Conservation (phyloP, 2,329 filamentous ascomycete genomes). For the Colletotrichum musicola region DNA sequence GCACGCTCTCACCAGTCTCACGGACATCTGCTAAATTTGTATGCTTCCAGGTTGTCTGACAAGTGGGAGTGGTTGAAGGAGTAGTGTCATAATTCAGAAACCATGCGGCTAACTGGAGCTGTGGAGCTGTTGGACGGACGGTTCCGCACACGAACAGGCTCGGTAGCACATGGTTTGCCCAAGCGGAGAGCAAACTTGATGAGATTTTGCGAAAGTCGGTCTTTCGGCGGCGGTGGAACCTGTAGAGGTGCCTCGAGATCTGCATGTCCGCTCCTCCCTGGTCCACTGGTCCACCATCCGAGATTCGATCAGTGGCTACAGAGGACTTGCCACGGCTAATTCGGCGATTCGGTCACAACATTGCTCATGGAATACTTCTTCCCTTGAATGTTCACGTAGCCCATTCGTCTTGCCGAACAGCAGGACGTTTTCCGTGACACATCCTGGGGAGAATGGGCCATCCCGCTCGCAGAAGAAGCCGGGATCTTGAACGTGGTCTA, state of each 20-base stretch:
- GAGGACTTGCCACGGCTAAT: neutral
- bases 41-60: constrained; percentile 9
- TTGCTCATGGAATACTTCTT: neutral
- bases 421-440: too few relatives aligned
- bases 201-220: constrained; percentile 15
- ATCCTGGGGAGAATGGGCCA: too few relatives aligned
- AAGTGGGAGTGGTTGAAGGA: neutral
- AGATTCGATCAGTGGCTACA: neutral
- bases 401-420: too few relatives aligned
- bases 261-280: neutral
- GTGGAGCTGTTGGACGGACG: constrained; percentile 23
- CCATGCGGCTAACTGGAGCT: constrained; percentile 23
- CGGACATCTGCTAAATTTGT: neutral
- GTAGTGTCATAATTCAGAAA: neutral
- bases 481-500: neutral
- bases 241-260: constrained; percentile 11
- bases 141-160: constrained; percentile 19
- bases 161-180: constrained; percentile 3
- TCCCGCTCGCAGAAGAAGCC: neutral
- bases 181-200: constrained; percentile 18
- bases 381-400: too few relatives aligned
- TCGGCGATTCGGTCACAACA: neutral
- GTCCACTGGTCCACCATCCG: neutral
- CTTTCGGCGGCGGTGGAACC: constrained; percentile 3
- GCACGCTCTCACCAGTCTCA: neutral